These are phyloP conservation scores for Blastobotrys ciferrii DNA, from an alignment of 1,139 yeast species.

Conservation along the genomic window DNA sequence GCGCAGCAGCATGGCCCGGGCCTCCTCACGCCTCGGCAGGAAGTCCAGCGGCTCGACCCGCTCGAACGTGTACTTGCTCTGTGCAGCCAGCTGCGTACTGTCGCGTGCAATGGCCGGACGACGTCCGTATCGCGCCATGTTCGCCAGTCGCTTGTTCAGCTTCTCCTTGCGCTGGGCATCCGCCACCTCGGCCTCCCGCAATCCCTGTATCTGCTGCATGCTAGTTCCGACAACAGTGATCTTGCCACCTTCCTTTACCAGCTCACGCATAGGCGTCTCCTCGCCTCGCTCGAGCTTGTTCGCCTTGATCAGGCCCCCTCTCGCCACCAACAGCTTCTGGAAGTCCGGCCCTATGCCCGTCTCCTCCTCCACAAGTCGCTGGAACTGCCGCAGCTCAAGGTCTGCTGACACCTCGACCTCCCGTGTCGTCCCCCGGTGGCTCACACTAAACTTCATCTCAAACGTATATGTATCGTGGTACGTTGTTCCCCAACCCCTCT, in stretches of 20 bases:
- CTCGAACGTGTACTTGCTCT: conserved; percentile 34
- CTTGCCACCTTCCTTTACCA: conserved; percentile 26
- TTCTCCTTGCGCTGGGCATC: conserved; percentile 19
- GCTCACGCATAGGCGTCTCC: conserved; percentile 19
- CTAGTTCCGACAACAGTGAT: conserved; percentile 35
- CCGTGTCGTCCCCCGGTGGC: conserved; percentile 8
- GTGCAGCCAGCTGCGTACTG: background rate
- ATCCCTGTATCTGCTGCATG: conserved; percentile 24
- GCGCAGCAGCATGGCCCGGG: conserved; percentile 33
- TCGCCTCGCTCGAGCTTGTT: conserved; percentile 20
- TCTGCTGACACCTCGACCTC: conserved; percentile 24
- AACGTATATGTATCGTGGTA: background rate
- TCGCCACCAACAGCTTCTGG: conserved; percentile 34
- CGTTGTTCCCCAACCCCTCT: too few relatives aligned
- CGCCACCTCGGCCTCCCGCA: conserved; percentile 30
- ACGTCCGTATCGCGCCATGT: conserved; percentile 4
- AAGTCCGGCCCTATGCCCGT: conserved; percentile 31
- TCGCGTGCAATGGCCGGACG: conserved; percentile 11
- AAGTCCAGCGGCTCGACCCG: conserved; percentile 35
- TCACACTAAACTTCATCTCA: conserved; percentile 1
- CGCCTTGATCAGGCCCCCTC: conserved; percentile 28
- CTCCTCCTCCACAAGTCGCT: conserved; percentile 28
- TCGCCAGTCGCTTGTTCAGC: conserved; percentile 16
- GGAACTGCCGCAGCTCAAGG: conserved; percentile 24
- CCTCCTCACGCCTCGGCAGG: conserved; percentile 35